phyloP scores from a whole-genome alignment of 2,329 filamentous ascomycete genomes.

The Chaetoscypha palmicola region DNA sequence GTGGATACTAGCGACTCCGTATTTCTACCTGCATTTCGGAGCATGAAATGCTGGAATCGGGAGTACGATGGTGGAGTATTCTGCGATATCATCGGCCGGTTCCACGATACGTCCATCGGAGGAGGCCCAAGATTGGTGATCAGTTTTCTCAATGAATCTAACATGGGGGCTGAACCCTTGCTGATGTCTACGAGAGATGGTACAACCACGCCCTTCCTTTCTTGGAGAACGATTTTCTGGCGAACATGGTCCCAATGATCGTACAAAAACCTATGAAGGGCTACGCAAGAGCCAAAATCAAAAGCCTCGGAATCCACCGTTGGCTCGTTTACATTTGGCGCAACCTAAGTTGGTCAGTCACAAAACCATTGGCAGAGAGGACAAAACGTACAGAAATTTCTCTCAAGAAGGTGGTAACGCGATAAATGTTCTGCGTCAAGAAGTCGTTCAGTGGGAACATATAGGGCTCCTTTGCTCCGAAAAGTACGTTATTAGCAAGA shows the following conservation, averaged over 20 bases:
- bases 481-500: conserved; percentile 64
- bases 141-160: conserved; percentile 53
- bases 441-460: conserved; percentile 68
- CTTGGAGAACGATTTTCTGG: conserved; percentile 54
- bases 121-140: conserved; percentile 62
- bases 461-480: conserved; percentile 65
- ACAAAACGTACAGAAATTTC: conserved; percentile 54
- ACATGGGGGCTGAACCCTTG: conserved; percentile 47
- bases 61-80: conserved; percentile 60
- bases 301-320: conserved; percentile 44
- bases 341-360: conserved; percentile 32
- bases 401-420: conserved; percentile 58
- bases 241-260: conserved; percentile 66
- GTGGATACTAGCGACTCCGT: conserved; percentile 58
- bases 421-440: conserved; percentile 59
- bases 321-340: conserved; percentile 41
- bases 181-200: conserved; percentile 47
- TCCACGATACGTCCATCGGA: conserved; percentile 62
- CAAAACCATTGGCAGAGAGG: conserved; percentile 2
- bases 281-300: conserved; percentile 65
- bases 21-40: conserved; percentile 59
- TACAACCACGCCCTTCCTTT: conserved; percentile 46
- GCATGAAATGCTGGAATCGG: conserved; percentile 66
- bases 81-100: conserved; percentile 55
- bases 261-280: conserved; percentile 61